Evolutionary conservation across 1,284 basidiomycete species (phyloP), one percentile per base, ranked within the genome.

Genomic region (Leccinum fallax): DNA sequence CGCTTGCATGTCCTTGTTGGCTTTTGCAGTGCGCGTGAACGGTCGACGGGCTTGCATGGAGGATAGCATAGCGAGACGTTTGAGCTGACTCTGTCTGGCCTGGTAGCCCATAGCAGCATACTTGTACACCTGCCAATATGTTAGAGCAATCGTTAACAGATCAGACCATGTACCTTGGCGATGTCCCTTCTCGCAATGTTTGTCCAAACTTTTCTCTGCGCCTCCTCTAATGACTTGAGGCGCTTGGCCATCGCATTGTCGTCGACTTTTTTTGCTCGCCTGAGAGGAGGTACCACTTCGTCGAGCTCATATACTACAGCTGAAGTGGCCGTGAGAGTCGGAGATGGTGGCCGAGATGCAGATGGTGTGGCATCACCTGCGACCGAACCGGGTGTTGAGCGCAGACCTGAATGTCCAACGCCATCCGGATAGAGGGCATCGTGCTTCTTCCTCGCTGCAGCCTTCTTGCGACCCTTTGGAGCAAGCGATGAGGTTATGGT

Each of bases 131-230:
- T 95, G 64, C 15, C 36, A 54, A 49, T 59, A 57, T 13, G 52
- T 72, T 30, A 73, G 66, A 55, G 65, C 43, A 13, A 30, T 53
- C 26, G 10, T 60, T 59, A 57, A 13, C 55, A 43, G 36, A 54
- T 51, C 30, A 38, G 58, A 19, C 13, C 53, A 60, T 71, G 58
- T 68, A 92, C 94, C 81, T 90, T 94, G 24, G 89, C 87, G 38
- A 95, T 85, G 70, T 96, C 94, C 67, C 88, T 83, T 63, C 85
- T 81, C 2, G 92, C 92, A 56, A 96, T 93, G 66, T 87, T 89
- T 26, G 87, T 87, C 94, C 94, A 96, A 9, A 93, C 90, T 75
- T 93, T 92, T 64, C 85, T 84, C 76, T 95, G 93, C 2, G 92
- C 81, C 69, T 95, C 93, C 71, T 95, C 93, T 43, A 95, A 71